Percentiles rank a stretch among this genome's conserved stretches.
Conservation (phyloP, 768 basidiomycete genomes). For the Coprinopsis cinerea region DNA sequence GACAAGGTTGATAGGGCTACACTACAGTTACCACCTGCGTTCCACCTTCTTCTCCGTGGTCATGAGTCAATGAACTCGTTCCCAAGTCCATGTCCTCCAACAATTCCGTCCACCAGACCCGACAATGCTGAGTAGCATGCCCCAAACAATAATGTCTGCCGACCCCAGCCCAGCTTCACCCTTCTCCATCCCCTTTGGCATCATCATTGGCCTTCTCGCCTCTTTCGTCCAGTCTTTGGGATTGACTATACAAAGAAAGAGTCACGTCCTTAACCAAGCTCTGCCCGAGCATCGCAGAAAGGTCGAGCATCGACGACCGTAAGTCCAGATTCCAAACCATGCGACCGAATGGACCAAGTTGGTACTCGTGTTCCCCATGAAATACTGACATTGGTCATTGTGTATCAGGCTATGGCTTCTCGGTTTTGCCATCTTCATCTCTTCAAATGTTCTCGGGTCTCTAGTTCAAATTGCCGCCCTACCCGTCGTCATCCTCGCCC, state of each 20-base stretch:
- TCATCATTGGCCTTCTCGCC: constrained; percentile 65
- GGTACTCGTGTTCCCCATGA: constrained; percentile 4
- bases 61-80: too few species aligned
- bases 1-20: too few species aligned
- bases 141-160: background rate
- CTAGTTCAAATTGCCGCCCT: constrained; percentile 90
- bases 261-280: constrained; percentile 78
- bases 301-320: constrained; percentile 78
- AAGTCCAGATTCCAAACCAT: constrained; percentile 23
- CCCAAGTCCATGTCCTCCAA: too few species aligned
- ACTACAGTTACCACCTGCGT: too few species aligned
- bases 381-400: constrained; percentile 2
- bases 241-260: constrained; percentile 89
- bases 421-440: constrained; percentile 82
- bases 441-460: constrained; percentile 83
- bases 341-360: too few species aligned
- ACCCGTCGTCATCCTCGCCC: constrained; percentile 91
- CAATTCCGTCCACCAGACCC: too few species aligned
- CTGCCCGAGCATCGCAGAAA: constrained; percentile 59
- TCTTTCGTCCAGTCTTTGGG: constrained; percentile 88
- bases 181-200: constrained; percentile 46
- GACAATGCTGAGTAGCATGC: background rate
- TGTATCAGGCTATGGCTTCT: constrained; percentile 70
- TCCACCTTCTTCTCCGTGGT: too few species aligned
- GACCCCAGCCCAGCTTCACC: constrained; percentile 12